These are phyloP conservation scores for Coemansia sp. DNA, from an alignment of 192 early-diverging fungal species.

Conservation along the genomic window DNA sequence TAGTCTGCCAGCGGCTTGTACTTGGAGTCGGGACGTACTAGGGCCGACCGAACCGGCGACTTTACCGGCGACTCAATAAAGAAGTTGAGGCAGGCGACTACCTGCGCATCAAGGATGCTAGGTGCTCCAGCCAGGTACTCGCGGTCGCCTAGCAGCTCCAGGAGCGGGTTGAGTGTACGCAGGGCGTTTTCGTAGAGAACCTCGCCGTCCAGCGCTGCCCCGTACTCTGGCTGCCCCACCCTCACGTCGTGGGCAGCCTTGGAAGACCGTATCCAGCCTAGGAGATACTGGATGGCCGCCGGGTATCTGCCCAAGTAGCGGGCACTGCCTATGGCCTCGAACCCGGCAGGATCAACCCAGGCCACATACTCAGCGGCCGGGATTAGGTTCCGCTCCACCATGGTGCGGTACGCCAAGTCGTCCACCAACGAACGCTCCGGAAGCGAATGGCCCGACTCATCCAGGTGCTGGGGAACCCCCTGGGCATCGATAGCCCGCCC, in stretches of 20 bases:
- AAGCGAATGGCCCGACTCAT: not conserved
- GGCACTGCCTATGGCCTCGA: conserved; percentile 3
- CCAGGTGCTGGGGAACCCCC: conserved; percentile 9
- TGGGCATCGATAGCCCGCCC: conserved; percentile 8
- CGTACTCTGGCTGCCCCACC: conserved; percentile 16
- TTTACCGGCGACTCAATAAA: conserved; percentile 22
- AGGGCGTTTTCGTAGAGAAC: conserved; percentile 30
- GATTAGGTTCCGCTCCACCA: conserved; percentile 20
- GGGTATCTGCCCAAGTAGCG: conserved; percentile 20
- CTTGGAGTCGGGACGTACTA: conserved; percentile 9
- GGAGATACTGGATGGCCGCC: not conserved
- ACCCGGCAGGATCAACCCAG: conserved; percentile 31
- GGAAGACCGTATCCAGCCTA: conserved; percentile 13
- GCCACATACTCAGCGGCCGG: conserved; percentile 28
- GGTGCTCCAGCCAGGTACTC: conserved; percentile 18
- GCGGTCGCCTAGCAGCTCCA: conserved; percentile 11
- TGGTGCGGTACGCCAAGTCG: conserved; percentile 14
- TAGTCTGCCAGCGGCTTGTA: conserved; percentile 20
- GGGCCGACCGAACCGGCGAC: conserved; percentile 22
- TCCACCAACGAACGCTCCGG: not conserved
- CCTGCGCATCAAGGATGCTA: conserved; percentile 24
- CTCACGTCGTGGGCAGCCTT: conserved; percentile 1
- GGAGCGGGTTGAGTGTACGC: conserved; percentile 21
- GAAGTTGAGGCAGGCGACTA: conserved; percentile 27
- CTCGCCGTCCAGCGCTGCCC: conserved; percentile 27